A percentile compares a stretch with the other conserved stretches of the same genome.
These are phyloP conservation scores for Conoideocrella luteorostrata DNA, from an alignment of 2,329 filamentous ascomycete genomes.

Conservation along the genomic window DNA sequence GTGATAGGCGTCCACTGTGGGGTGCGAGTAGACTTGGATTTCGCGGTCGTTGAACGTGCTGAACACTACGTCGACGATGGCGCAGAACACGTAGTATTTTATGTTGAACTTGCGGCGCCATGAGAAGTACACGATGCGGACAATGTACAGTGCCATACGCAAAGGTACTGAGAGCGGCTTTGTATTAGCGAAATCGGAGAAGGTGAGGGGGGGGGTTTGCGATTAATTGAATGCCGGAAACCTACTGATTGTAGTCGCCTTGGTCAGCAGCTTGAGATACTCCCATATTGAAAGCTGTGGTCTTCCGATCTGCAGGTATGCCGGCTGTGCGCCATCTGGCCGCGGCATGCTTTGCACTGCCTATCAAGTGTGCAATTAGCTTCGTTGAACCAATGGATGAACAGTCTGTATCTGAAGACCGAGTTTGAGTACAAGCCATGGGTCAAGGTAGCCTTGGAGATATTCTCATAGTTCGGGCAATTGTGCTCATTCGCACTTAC, in stretches of 20 bases:
- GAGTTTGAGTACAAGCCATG: too few relatives aligned
- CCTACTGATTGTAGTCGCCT: constrained; percentile 6
- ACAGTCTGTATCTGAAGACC: too few relatives aligned
- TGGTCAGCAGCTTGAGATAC: constrained; percentile 6
- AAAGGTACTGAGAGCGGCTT: constrained; percentile 1
- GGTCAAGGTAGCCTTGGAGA: too few relatives aligned
- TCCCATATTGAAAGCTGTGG: constrained; percentile 7
- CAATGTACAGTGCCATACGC: constrained; percentile 5
- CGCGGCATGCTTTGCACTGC: neutral
- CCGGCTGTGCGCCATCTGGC: neutral
- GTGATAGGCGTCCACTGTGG: constrained; percentile 16
- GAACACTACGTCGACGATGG: constrained; percentile 13
- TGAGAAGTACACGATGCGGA: constrained; percentile 10
- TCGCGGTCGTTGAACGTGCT: constrained; percentile 16
- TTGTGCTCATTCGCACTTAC: too few relatives aligned
- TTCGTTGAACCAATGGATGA: too few relatives aligned
- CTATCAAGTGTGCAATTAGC: neutral
- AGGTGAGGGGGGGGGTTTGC: neutral
- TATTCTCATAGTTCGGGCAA: too few relatives aligned
- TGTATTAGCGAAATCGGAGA: neutral
- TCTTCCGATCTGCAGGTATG: constrained; percentile 3
- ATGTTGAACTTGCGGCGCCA: constrained; percentile 8
- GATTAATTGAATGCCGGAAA: neutral
- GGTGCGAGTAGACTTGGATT: constrained; percentile 15
- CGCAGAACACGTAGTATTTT: constrained; percentile 12